Evolutionary conservation across 495 filamentous ascomycete species (phyloP), one percentile per base, ranked within the genome.

Genomic region (Filosporella fistucella): DNA sequence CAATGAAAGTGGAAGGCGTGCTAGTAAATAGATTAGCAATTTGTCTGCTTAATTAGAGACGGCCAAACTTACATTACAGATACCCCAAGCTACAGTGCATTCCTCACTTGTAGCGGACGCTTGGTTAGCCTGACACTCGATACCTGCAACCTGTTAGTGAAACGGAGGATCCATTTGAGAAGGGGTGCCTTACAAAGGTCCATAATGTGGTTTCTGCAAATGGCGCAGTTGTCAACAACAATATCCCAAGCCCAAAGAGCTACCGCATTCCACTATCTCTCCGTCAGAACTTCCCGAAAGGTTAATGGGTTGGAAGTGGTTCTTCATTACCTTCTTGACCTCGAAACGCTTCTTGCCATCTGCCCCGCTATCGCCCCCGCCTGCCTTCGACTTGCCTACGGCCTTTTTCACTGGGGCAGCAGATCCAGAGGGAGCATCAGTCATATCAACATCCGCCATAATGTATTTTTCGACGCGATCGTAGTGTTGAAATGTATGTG

Each of bases 1-100:
- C 93, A 99, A 70, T 99, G 93, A 73, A 99, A 99, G 68, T 99
- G 93, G 75, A 99, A 99, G 6, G 93, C 93, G 62, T 99, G 93
- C 93, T 98, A 62, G 39, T 52, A 35, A 7, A 29, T 18, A n/a
- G 13, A n/a, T 35, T 17, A 32, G 2, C 18, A 1, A 48, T 43
- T 30, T 0, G 26, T 44, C 12, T 54, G 52, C 42, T 10, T 42
- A 2, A 26, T 14, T 30, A n/a, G n/a, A n/a, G n/a, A n/a, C 18
- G 32, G 18, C 9, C 9, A 18, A 8, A 74, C 85, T 67, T 67
- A 97, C 93, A 63, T 99, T 99, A 74, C 93, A 99, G 37, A 97
- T 97, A 29, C 93, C 93, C 93, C 93, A 99, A 1, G 93, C 93
- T 17, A 99, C 93, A 14, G 93, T 99, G 63, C 93, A 99, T 63